Evolutionary conservation across 495 filamentous ascomycete genomes (phyloP).

Genomic region (Daldinia decipiens): DNA sequence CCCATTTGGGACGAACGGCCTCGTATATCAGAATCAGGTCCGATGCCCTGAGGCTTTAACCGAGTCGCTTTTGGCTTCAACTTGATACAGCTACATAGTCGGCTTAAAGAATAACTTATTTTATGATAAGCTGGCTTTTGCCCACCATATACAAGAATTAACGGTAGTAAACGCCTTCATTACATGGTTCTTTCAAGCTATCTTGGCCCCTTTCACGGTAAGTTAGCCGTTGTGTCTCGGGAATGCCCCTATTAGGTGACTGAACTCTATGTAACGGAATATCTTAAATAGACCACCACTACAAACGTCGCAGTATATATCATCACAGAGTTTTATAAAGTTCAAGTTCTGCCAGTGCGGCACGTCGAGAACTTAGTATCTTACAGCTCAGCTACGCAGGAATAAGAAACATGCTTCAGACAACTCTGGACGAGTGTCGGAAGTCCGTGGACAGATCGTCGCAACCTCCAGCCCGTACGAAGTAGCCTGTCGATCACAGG

Average conservation of each 20-base stretch:
- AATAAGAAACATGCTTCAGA: neutral
- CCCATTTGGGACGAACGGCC: constrained; percentile 12
- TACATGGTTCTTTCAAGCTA: constrained; percentile 8
- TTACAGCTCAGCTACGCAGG: constrained; percentile 8
- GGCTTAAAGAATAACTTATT: neutral
- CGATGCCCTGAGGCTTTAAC: constrained; percentile 2
- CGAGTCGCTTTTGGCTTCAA: constrained; percentile 24
- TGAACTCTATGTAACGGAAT: constrained; percentile 16
- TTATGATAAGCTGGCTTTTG: neutral
- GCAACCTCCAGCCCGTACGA: neutral
- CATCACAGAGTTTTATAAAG: constrained; percentile 12
- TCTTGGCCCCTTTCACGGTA: neutral
- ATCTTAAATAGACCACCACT: neutral
- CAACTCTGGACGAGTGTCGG: constrained; percentile 30
- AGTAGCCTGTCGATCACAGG: neutral
- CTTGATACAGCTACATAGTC: constrained; percentile 21
- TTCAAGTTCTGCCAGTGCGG: constrained; percentile 28
- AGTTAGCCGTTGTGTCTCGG: constrained; percentile 1
- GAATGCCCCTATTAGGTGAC: constrained; percentile 22
- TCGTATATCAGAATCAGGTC: constrained; percentile 16
- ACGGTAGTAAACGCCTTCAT: constrained; percentile 1
- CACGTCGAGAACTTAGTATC: constrained; percentile 31
- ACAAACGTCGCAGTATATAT: neutral
- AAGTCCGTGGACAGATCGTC: constrained; percentile 30
- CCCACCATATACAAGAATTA: neutral